These are phyloP conservation scores for Jatropha curcas DNA, from an alignment of 345 rosid species.

Conservation along the genomic window DNA sequence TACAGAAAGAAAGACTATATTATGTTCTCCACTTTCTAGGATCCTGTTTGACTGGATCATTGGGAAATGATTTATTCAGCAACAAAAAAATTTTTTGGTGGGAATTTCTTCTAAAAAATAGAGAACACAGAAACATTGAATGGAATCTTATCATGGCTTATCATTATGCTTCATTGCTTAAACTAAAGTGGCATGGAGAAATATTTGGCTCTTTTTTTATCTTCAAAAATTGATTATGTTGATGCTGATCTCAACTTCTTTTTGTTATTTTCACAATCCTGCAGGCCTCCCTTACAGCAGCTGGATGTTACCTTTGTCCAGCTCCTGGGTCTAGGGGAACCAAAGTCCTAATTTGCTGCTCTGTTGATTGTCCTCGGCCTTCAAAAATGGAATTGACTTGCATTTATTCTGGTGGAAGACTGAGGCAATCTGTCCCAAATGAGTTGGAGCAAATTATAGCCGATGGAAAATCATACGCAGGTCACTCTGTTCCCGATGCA, in stretches of 20 bases:
- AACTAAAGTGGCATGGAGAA: not conserved
- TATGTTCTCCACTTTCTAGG: not conserved
- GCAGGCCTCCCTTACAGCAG: slow-evolving; percentile 85
- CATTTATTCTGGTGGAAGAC: slow-evolving; percentile 28
- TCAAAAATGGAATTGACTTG: slow-evolving; percentile 46
- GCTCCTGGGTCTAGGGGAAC: slow-evolving; percentile 86
- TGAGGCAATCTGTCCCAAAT: slow-evolving; percentile 17
- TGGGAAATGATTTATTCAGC: not conserved
- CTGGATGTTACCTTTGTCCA: slow-evolving; percentile 93
- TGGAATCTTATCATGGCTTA: not conserved
- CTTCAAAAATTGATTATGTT: not conserved
- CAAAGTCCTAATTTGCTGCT: slow-evolving; percentile 72
- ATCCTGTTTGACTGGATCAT: not conserved
- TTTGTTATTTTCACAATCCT: slow-evolving; percentile 21
- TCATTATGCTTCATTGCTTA: not conserved
- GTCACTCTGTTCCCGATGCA: slow-evolving; percentile 32
- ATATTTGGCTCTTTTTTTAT: not conserved
- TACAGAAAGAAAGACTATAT: not conserved
- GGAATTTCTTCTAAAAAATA: not conserved
- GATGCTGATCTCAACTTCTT: slow-evolving; percentile 13
- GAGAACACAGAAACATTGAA: not conserved
- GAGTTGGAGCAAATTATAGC: slow-evolving; percentile 47
- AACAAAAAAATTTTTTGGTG: not conserved
- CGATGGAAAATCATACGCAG: slow-evolving; percentile 42
- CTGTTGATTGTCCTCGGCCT: slow-evolving; percentile 59